phyloP scores from a whole-genome alignment of 192 early-diverging fungal species.

The Coemansia sp. region DNA sequence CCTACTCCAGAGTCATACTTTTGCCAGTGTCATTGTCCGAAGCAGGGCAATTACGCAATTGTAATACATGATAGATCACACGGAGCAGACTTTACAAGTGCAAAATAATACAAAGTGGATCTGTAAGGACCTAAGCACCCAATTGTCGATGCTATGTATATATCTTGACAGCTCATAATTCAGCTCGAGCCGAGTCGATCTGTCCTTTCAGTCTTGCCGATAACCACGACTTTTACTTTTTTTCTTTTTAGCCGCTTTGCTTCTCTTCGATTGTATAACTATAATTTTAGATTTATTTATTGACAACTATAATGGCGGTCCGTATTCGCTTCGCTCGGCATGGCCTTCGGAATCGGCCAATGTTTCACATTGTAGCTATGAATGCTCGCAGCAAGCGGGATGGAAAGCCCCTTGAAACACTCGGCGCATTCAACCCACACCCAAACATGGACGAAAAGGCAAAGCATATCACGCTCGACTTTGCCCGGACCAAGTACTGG shows the following conservation, averaged over 20 bases:
- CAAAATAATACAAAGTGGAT: not conserved
- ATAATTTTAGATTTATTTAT: not conserved
- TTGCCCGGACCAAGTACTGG: conserved; percentile 96
- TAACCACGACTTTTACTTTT: too few relatives aligned
- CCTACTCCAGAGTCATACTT: too few relatives aligned
- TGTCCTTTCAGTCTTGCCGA: not conserved
- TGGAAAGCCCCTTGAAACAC: conserved; percentile 87
- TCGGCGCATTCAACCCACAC: conserved; percentile 91
- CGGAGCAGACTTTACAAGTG: not conserved
- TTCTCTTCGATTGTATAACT: not conserved
- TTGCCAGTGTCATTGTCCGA: not conserved
- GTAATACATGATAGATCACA: not conserved
- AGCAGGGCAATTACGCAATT: not conserved
- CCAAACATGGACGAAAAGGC: conserved; percentile 68
- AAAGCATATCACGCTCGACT: conserved; percentile 86
- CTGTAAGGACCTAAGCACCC: not conserved
- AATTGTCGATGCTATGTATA: too few relatives aligned
- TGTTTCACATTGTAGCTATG: conserved; percentile 94
- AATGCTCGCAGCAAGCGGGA: conserved; percentile 79
- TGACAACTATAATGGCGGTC: conserved; percentile 61
- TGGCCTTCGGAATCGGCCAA: conserved; percentile 86
- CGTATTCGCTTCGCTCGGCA: conserved; percentile 89
- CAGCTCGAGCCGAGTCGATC: not conserved
- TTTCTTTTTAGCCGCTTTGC: not conserved
- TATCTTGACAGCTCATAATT: not conserved